Evolutionary conservation across 2,329 filamentous ascomycete species (phyloP).

Genomic region (Biscogniauxia mediterranea): DNA sequence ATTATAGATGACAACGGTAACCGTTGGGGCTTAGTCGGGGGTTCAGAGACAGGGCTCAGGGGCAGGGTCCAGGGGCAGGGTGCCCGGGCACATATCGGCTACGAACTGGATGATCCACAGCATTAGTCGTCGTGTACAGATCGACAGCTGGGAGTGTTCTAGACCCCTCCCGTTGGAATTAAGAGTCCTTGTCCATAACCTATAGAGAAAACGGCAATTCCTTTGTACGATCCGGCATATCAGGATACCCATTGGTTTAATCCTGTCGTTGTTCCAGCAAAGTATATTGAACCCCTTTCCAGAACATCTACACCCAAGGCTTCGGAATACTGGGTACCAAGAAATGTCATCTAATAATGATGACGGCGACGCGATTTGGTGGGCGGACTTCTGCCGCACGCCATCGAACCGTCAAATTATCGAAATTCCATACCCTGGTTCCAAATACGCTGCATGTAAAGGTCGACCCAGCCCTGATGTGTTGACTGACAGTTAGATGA

Average conservation of each 20-base stretch:
- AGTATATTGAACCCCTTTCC: slow-evolving; percentile 10
- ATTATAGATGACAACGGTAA: not conserved
- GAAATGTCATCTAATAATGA: slow-evolving; percentile 5
- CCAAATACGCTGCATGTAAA: slow-evolving; percentile 1
- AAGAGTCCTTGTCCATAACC: slow-evolving; percentile 7
- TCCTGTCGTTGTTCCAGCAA: slow-evolving; percentile 10
- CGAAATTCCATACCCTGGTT: slow-evolving; percentile 11
- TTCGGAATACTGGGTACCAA: slow-evolving; percentile 5
- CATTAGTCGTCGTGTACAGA: slow-evolving; percentile 8
- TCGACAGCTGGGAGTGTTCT: slow-evolving; percentile 13
- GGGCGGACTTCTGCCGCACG: slow-evolving; percentile 6
- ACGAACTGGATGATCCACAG: slow-evolving; percentile 18
- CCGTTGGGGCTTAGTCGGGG: not conserved
- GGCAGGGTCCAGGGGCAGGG: slow-evolving; percentile 3
- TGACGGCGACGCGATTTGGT: slow-evolving; percentile 7
- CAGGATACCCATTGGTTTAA: slow-evolving; percentile 4
- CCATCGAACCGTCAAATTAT: slow-evolving; percentile 9
- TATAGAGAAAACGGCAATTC: slow-evolving; percentile 6
- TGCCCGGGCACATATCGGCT: slow-evolving; percentile 8
- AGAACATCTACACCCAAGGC: slow-evolving; percentile 7
- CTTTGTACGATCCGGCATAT: slow-evolving; percentile 7
- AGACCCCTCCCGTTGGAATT: slow-evolving; percentile 13
- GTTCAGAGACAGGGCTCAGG: slow-evolving; percentile 3
- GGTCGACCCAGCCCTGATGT: slow-evolving; percentile 3
- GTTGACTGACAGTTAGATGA: slow-evolving; percentile 4